Conservation (phyloP, 2,329 filamentous ascomycete genomes). For the Shiraia sp. region DNA sequence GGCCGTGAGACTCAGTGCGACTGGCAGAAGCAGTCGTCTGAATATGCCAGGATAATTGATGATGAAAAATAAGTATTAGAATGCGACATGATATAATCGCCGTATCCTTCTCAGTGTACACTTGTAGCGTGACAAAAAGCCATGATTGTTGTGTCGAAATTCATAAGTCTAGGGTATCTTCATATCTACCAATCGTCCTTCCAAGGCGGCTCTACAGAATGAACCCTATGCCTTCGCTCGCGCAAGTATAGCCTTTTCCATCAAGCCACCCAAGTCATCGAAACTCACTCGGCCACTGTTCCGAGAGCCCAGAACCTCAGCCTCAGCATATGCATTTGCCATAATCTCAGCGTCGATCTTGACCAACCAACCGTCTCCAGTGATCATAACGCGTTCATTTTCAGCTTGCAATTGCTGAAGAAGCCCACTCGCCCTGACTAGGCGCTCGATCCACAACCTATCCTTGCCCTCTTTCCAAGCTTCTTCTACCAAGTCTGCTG, state of each 20-base stretch:
- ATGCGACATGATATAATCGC: too few relatives aligned
- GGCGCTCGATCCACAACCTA: conserved; percentile 48
- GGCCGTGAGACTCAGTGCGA: too few relatives aligned
- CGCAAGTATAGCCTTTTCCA: conserved; percentile 41
- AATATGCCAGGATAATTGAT: neutral
- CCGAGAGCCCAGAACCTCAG: conserved; percentile 28
- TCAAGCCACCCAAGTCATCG: conserved; percentile 42
- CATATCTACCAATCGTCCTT: conserved; percentile 6
- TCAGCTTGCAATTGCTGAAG: conserved; percentile 32
- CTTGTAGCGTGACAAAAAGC: too few relatives aligned
- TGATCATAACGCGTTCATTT: conserved; percentile 45
- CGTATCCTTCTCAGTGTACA: too few relatives aligned
- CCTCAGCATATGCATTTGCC: conserved; percentile 44
- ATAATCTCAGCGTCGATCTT: conserved; percentile 46
- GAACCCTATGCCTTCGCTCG: conserved; percentile 16
- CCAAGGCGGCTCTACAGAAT: neutral
- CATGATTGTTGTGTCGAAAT: neutral
- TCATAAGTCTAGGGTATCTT: conserved; percentile 6
- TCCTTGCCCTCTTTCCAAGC: conserved; percentile 48
- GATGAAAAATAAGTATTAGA: too few relatives aligned
- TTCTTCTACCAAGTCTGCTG: conserved; percentile 45
- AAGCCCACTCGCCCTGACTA: conserved; percentile 49
- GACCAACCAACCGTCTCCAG: conserved; percentile 50
- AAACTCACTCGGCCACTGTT: conserved; percentile 41
- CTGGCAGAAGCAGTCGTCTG: neutral